Evolutionary conservation across 2,329 filamentous ascomycete genomes (phyloP).

Genomic region (Verticillium nubilum): DNA sequence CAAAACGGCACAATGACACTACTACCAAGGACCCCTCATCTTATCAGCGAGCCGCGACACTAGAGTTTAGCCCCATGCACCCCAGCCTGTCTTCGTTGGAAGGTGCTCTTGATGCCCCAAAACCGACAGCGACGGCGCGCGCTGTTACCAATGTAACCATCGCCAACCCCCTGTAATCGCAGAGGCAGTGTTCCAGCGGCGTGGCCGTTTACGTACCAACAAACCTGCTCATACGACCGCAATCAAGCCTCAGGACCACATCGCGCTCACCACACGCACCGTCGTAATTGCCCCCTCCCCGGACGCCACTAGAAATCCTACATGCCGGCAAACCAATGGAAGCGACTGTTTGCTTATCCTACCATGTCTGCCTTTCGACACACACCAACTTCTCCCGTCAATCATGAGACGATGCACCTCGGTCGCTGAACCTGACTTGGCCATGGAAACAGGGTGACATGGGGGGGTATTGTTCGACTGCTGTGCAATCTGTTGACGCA

Average conservation of each 20-base stretch:
- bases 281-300: neutral
- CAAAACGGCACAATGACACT: neutral
- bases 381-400: neutral
- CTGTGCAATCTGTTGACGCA: neutral
- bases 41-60: neutral
- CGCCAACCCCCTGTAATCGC: neutral
- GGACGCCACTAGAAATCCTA: neutral
- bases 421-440: neutral
- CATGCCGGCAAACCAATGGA: neutral
- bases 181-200: neutral
- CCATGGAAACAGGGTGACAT: neutral
- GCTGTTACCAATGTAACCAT: neutral
- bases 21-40: neutral
- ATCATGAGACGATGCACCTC: neutral
- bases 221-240: neutral
- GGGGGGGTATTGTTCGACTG: neutral
- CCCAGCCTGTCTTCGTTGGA: neutral
- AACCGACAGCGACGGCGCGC: neutral
- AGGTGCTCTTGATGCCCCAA: neutral
- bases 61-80: neutral
- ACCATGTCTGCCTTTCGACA: neutral
- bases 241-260: neutral
- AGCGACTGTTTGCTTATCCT: neutral
- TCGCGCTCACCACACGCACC: neutral
- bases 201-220: neutral